phyloP scores from a whole-genome alignment of 257 asterid genomes.

The Echites panduratus region DNA sequence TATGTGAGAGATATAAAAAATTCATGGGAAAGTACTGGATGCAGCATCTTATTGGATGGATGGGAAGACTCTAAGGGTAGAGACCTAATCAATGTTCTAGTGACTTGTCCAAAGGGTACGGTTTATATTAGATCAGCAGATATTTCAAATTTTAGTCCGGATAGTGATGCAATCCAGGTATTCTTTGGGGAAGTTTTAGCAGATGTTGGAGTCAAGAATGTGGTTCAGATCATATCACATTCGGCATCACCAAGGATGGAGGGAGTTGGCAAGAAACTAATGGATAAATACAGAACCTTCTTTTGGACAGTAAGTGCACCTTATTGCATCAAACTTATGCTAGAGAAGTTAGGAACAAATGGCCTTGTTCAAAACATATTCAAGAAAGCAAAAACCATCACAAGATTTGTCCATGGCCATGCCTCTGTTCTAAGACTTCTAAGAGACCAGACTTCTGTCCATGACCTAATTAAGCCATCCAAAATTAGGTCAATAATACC shows the following conservation, averaged over 20 bases:
- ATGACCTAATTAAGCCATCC: conserved; percentile 27
- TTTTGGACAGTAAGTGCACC: conserved; percentile 62
- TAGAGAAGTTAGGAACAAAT: conserved; percentile 34
- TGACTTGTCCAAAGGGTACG: conserved; percentile 47
- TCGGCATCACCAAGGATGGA: conserved; percentile 45
- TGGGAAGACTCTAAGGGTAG: conserved; percentile 39
- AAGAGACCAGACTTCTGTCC: conserved; percentile 18
- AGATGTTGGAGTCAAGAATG: conserved; percentile 45
- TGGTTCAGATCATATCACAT: conserved; percentile 39
- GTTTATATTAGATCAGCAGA: conserved; percentile 40
- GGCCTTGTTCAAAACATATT: conserved; percentile 26
- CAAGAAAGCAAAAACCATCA: conserved; percentile 39
- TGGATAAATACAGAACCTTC: conserved; percentile 28
- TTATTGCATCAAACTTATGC: conserved; percentile 52
- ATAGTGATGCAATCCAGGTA: conserved; percentile 22
- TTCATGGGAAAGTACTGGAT: conserved; percentile 54
- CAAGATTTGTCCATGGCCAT: conserved; percentile 31
- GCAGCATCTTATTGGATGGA: conserved; percentile 58
- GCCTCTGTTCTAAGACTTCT: conserved; percentile 24
- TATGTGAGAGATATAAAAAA: conserved; percentile 22
- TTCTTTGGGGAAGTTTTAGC: conserved; percentile 28
- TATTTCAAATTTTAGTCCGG: conserved; percentile 22
- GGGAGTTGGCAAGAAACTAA: conserved; percentile 36
- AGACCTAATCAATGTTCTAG: conserved; percentile 38
- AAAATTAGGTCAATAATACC: conserved; percentile 25